Base-by-base conservation (phyloP, 768 basidiomycete genomes). In the Mycena leptocephala region DNA sequence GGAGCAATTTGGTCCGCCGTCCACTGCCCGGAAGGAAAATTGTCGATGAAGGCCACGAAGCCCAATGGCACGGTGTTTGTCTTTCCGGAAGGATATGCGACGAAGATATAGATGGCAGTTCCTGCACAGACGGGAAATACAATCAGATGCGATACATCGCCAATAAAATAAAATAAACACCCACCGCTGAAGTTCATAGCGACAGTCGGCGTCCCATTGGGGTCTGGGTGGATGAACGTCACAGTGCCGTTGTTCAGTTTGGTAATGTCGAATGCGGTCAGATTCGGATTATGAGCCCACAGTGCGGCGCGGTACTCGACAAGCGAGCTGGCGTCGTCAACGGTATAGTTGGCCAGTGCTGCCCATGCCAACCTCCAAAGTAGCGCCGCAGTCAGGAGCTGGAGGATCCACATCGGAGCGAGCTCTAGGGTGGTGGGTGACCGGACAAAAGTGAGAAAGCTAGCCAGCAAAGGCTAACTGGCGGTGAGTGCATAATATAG, bases 161-260 rank as follows among this genome's bases (percentile, higher is more conserved):
- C 2, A 11, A 7, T 5, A 7, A 22, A 3, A 16, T 5, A 3
- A 30, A 7, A 11, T 11, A 13, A 58, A 16, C 56, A 24, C 67
- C 28, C 67, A 68, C 67, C 67, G 4, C 20, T 68, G 39, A 68
- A 68, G 67, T 68, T 68, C 53, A 68, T 68, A 37, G 33, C 16
- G 37, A 68, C 39, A 5, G 67, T 68, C 3, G 67, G 35, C 26
- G 67, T 39, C 5, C 11, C 53, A 11, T 55, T 26, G 7, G 53
- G 24, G 14, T 35, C 8, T 3, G 30, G 24, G 37, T 35, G 33
- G 18, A 68, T 24, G 67, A 39, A 43, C 35, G 67, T 68, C 35
- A 68, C 67, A 14, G 67, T 68, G 26, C 67, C 67, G 22, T 68
- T 30, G 18, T 68, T 28, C 33, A 68, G 53, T 53, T 68, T 2